Evolutionary conservation across 352 stramenopile genomes (phyloP).

Genomic region (Plasmopara halstedii): DNA sequence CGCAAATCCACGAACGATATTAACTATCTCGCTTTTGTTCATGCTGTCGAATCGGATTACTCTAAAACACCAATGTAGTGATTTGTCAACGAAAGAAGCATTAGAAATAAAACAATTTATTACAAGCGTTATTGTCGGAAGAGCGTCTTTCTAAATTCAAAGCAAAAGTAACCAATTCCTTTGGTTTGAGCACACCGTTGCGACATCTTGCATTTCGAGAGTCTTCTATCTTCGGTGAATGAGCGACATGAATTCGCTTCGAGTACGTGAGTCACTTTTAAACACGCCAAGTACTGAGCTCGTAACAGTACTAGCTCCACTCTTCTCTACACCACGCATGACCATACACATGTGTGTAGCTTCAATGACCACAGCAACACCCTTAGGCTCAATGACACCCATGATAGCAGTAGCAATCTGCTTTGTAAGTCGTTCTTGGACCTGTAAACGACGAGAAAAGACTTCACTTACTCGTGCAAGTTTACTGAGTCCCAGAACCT

Average conservation of each 20-base stretch:
- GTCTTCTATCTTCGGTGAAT: slow-evolving; percentile 66
- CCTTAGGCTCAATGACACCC: slow-evolving; percentile 93
- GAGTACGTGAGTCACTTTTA: slow-evolving; percentile 88
- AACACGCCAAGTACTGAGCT: slow-evolving; percentile 96
- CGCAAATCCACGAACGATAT: slow-evolving; percentile 57
- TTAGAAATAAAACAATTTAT: slow-evolving; percentile 5
- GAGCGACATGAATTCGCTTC: slow-evolving; percentile 85
- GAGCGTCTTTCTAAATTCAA: slow-evolving; percentile 30
- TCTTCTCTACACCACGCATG: slow-evolving; percentile 98
- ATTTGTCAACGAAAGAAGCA: too few species aligned
- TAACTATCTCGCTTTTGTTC: slow-evolving; percentile 73
- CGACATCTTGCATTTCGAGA: slow-evolving; percentile 2
- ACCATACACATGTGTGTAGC: slow-evolving; percentile 99
- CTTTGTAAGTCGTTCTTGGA: slow-evolving; percentile 98
- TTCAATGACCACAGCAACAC: slow-evolving; percentile 98
- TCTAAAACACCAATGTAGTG: too few species aligned
- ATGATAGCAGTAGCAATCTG: slow-evolving; percentile 98
- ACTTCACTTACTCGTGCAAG: slow-evolving; percentile 97
- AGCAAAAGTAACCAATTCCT: slow-evolving; percentile 30
- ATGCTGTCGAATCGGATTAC: slow-evolving; percentile 63
- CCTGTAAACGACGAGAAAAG: slow-evolving; percentile 94
- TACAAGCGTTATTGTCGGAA: slow-evolving; percentile 31
- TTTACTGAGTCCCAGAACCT: slow-evolving; percentile 98
- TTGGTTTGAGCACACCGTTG: slow-evolving; percentile 40
- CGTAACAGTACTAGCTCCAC: slow-evolving; percentile 93